Evolutionary conservation across 2,329 filamentous ascomycete species (phyloP), one percentile per base, ranked within the genome.

Genomic region (Ascochyta fabae): DNA sequence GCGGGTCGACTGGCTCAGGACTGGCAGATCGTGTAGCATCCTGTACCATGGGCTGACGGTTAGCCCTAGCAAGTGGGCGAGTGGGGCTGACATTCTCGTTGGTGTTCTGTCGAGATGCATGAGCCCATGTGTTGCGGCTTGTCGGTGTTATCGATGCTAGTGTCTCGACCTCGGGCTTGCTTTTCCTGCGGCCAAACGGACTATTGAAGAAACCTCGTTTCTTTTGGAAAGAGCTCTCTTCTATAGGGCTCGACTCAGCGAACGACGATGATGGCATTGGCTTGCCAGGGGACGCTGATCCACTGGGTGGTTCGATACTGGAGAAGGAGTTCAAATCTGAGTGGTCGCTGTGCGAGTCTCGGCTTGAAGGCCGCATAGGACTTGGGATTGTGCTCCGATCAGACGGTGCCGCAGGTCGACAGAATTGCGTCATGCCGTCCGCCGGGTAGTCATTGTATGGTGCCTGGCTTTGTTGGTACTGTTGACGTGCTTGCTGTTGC

Each of bases 381-480:
- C 86, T 88, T 40, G 84, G 86, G 22, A 84, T 83, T 5, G 88
- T 88, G 76, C 83, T 92, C 76, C 78, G 85, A 77, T 88, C 87
- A n/a, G 86, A 88, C 45, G 83, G 83, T 35, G 88, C 84, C 4
- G 87, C 89, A 35, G 90, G 88, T 56, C 92, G 87, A 76, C 94
- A 98, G 60, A 97, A 89, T 86, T 98, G 96, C 0, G 94, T 97
- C 92, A 98, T 98, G 4, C 93, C 94, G 72, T 98, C 94, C 75
- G 89, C 86, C 0, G 94, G 93, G 72, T 97, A 97, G 9, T 95
- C 92, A 66, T 98, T 96, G 68, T 97, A 92, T 13, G 94, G 92
- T 3, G 96, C 85, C 61, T 92, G 87, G 52, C 78, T 80, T 35
- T 77, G 74, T 51, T 73, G 74, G 48, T 73, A 74, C 38, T 74